Conservation (phyloP, 2,329 filamentous ascomycete species). For the Colletotrichum orchidophilum region DNA sequence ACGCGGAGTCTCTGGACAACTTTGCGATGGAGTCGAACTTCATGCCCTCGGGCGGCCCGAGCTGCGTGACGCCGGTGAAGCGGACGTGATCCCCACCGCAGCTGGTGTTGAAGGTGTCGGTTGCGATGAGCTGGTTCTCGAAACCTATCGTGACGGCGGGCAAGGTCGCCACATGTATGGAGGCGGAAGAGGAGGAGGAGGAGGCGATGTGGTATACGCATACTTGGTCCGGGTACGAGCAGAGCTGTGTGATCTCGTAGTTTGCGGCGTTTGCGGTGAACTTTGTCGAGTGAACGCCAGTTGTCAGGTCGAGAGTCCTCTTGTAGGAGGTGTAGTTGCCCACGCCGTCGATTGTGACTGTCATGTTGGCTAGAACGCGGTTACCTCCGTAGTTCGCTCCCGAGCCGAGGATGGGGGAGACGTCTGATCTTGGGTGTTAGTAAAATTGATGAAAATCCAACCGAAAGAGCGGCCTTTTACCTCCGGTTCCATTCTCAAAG, state of each 20-base stretch:
- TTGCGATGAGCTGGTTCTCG: slow-evolving; percentile 50
- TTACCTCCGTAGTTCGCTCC: slow-evolving; percentile 55
- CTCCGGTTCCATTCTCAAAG: slow-evolving; percentile 59
- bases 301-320: slow-evolving; percentile 53
- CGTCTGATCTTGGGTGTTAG: slow-evolving; percentile 36
- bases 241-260: slow-evolving; percentile 43
- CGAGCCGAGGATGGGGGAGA: slow-evolving; percentile 49
- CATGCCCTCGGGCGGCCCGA: slow-evolving; percentile 53
- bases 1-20: not conserved
- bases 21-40: slow-evolving; percentile 51
- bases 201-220: slow-evolving; percentile 41
- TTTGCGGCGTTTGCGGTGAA: slow-evolving; percentile 45
- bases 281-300: slow-evolving; percentile 48
- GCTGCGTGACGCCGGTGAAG: slow-evolving; percentile 48
- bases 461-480: slow-evolving; percentile 35
- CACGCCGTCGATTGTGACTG: slow-evolving; percentile 47
- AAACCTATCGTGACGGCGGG: slow-evolving; percentile 52
- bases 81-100: slow-evolving; percentile 45
- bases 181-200: not conserved
- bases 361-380: slow-evolving; percentile 57
- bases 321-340: slow-evolving; percentile 45
- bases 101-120: slow-evolving; percentile 39
- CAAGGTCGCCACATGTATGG: slow-evolving; percentile 36
- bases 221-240: slow-evolving; percentile 52
- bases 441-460: accelerated